A percentile compares a stretch with the other conserved stretches of the same genome.
Evolutionary conservation across 257 asterid genomes (phyloP).

Genomic region (Ballota nigra): DNA sequence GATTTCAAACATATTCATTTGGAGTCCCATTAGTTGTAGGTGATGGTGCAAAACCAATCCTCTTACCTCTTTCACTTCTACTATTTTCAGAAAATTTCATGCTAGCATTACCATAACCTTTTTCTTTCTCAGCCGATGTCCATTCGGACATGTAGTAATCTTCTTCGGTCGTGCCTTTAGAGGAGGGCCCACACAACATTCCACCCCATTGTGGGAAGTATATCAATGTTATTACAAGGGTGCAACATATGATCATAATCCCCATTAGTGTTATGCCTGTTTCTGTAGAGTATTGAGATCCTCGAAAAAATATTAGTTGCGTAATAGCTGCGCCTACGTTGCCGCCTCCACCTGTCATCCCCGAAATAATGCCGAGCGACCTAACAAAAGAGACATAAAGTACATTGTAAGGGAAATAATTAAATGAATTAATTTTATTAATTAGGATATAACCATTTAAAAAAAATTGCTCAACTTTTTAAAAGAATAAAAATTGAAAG

Average conservation of each 20-base stretch:
- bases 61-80: conserved; percentile 56
- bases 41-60: conserved; percentile 24
- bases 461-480: no score
- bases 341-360: conserved; percentile 95
- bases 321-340: conserved; percentile 72
- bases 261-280: conserved; percentile 78
- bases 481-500: no score
- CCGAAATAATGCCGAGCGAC: conserved; percentile 71
- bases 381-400: neutral
- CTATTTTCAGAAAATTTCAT: conserved; percentile 78
- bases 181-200: conserved; percentile 62
- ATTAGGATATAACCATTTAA: no score
- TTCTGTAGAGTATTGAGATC: conserved; percentile 64
- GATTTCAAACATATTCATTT: conserved; percentile 9
- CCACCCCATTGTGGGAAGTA: conserved; percentile 98
- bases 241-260: conserved; percentile 68
- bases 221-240: conserved; percentile 42
- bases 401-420: no score
- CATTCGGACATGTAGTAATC: conserved; percentile 83
- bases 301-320: conserved; percentile 77
- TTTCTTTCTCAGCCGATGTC: conserved; percentile 48
- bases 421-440: no score
- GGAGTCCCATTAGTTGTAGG: no score
- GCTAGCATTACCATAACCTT: conserved; percentile 61
- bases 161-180: conserved; percentile 58